These are phyloP conservation scores for Cystofilobasidium ferigula DNA, from an alignment of 768 basidiomycete genomes.

Conservation along the genomic window DNA sequence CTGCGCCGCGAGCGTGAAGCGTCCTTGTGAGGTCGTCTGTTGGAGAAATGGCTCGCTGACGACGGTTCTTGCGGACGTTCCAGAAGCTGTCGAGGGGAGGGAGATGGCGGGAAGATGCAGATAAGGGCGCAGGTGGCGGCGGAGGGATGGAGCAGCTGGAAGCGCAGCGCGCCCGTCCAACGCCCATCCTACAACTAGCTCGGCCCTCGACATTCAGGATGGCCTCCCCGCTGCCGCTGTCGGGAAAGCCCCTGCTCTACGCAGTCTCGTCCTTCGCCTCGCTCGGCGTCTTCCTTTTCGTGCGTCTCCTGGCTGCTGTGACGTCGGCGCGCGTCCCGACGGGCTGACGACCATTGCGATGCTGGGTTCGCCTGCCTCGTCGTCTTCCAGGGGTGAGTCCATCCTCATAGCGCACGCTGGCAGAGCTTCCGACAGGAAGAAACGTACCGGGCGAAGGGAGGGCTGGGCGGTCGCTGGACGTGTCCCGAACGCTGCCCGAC, in stretches of 20 bases:
- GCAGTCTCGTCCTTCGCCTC: conserved; percentile 8
- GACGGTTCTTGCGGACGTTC: neutral
- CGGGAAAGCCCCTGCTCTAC: conserved; percentile 16
- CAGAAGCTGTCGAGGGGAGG: no score
- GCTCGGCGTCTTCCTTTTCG: conserved; percentile 19
- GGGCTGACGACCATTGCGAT: neutral
- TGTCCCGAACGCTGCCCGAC: no score
- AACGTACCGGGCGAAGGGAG: no score
- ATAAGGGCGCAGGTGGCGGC: no score
- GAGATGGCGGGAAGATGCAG: no score
- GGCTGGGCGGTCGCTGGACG: no score
- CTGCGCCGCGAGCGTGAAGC: no score
- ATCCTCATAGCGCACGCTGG: no score
- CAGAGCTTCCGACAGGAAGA: no score
- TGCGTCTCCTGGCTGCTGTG: neutral
- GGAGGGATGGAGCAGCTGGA: no score
- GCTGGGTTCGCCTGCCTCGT: neutral
- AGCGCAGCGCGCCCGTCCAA: no score
- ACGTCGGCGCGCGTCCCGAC: neutral
- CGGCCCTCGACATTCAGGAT: neutral
- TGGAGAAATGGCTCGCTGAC: neutral
- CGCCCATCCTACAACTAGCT: neutral
- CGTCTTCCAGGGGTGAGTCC: neutral
- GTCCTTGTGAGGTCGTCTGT: neutral
- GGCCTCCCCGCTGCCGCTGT: neutral